These are phyloP conservation scores for Yamadazyma triangularis DNA, from an alignment of 1,139 yeast species.

Conservation along the genomic window DNA sequence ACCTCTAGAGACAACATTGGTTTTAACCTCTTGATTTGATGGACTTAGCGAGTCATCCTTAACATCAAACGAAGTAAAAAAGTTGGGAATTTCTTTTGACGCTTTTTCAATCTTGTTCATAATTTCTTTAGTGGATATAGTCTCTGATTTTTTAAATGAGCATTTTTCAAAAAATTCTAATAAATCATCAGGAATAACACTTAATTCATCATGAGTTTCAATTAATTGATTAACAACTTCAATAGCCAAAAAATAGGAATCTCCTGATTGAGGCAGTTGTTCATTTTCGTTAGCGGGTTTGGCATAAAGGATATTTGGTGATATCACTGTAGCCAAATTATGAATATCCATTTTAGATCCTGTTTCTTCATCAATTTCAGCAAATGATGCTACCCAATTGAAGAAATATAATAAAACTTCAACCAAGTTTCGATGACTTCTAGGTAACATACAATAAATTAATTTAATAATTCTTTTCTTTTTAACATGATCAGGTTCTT, in stretches of 20 bases:
- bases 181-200: slow-evolving; percentile 65
- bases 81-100: slow-evolving; percentile 26
- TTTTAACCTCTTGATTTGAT: slow-evolving; percentile 25
- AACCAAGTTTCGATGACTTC: slow-evolving; percentile 75
- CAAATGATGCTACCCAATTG: slow-evolving; percentile 95
- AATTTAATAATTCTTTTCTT: slow-evolving; percentile 61
- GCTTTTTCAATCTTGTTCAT: slow-evolving; percentile 28
- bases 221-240: slow-evolving; percentile 86
- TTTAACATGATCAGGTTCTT: slow-evolving; percentile 41
- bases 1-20: slow-evolving; percentile 33
- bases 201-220: slow-evolving; percentile 75
- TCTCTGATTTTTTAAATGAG: slow-evolving; percentile 22
- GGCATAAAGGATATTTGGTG: slow-evolving; percentile 81
- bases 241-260: slow-evolving; percentile 81
- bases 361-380: slow-evolving; percentile 77
- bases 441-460: slow-evolving; percentile 76
- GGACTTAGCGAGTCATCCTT: slow-evolving; percentile 14
- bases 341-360: slow-evolving; percentile 98
- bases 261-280: slow-evolving; percentile 41
- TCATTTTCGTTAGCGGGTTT: slow-evolving; percentile 18
- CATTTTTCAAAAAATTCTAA: slow-evolving; percentile 34
- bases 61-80: slow-evolving; percentile 21
- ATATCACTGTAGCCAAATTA: slow-evolving; percentile 90
- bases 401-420: slow-evolving; percentile 85
- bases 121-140: slow-evolving; percentile 34